Conservation (phyloP, 1,284 basidiomycete species). For the Xerocomus cyaneibrunnescens region DNA sequence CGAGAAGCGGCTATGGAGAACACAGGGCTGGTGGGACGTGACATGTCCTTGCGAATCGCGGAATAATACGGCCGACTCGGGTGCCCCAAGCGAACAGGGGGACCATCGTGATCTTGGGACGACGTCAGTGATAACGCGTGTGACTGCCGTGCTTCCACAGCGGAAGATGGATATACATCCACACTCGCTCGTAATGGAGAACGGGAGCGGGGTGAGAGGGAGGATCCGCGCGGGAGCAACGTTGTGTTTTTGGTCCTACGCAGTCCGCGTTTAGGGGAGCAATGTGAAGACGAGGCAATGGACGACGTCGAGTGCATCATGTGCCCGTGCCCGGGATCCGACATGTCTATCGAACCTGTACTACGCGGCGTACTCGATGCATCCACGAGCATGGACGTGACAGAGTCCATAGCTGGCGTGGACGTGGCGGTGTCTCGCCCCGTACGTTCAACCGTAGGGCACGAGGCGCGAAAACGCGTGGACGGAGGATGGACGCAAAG, state of each 20-base stretch:
- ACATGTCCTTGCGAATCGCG: slow-evolving; percentile 60
- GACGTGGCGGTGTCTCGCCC: slow-evolving; percentile 4
- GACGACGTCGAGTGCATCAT: slow-evolving; percentile 24
- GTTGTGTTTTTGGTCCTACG: slow-evolving; percentile 42
- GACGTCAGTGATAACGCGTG: slow-evolving; percentile 20
- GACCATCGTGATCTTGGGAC: slow-evolving; percentile 25
- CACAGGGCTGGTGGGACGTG: slow-evolving; percentile 39
- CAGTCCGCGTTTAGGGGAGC: slow-evolving; percentile 35
- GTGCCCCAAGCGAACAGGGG: slow-evolving; percentile 47
- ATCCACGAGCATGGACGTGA: slow-evolving; percentile 26
- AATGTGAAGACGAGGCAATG: slow-evolving; percentile 26
- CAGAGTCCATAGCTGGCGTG: slow-evolving; percentile 17
- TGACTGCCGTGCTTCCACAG: slow-evolving; percentile 21
- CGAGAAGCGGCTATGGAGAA: slow-evolving; percentile 24
- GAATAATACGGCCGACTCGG: slow-evolving; percentile 60
- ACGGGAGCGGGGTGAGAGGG: slow-evolving; percentile 39
- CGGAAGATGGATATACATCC: slow-evolving; percentile 18
- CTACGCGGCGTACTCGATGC: slow-evolving; percentile 23
- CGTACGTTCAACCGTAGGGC: slow-evolving; percentile 7
- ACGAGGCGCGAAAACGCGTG: slow-evolving; percentile 18
- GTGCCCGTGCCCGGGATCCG: slow-evolving; percentile 13
- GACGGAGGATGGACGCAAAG: slow-evolving; percentile 21
- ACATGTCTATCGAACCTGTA: slow-evolving; percentile 19
- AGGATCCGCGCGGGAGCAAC: slow-evolving; percentile 39
- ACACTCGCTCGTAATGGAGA: slow-evolving; percentile 27